Evolutionary conservation across 148 eudicot species (phyloP).

Genomic region (Dysphania ambrosioides): DNA sequence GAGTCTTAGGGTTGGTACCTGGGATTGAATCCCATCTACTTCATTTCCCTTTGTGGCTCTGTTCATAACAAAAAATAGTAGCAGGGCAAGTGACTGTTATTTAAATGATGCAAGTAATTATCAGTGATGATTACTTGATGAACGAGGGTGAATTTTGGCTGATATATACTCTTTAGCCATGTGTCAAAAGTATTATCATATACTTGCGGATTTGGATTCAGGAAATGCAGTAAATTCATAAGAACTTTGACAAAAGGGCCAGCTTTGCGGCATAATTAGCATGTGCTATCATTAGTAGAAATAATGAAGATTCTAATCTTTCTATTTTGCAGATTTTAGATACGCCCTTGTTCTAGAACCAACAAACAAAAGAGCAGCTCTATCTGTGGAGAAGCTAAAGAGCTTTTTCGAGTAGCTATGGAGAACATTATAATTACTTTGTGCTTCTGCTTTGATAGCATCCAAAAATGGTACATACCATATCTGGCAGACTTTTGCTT

Average conservation of each 20-base stretch:
- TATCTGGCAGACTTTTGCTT: not conserved
- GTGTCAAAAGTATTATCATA: not conserved
- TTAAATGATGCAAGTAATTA: no score
- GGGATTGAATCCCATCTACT: no score
- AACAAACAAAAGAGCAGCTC: slow-evolving; percentile 79
- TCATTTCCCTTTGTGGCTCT: no score
- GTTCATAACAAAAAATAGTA: no score
- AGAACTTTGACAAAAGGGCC: not conserved
- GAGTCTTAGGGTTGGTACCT: no score
- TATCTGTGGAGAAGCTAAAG: slow-evolving; percentile 59
- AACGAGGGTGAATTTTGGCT: not conserved
- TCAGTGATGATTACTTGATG: not conserved
- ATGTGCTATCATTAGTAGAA: not conserved
- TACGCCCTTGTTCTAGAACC: slow-evolving; percentile 96
- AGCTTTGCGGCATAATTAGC: not conserved
- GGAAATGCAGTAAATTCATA: not conserved
- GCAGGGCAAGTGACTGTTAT: not conserved
- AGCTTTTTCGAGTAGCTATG: slow-evolving; percentile 48
- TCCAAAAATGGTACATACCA: not conserved
- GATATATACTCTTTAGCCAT: not conserved
- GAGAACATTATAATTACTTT: not conserved
- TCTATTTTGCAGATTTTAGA: slow-evolving; percentile 64
- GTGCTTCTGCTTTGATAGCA: not conserved
- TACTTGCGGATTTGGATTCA: not conserved
- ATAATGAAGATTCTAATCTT: not conserved